These are phyloP conservation scores for Entelexis sorbosivorans DNA, from an alignment of 1,139 yeast species.

Conservation along the genomic window DNA sequence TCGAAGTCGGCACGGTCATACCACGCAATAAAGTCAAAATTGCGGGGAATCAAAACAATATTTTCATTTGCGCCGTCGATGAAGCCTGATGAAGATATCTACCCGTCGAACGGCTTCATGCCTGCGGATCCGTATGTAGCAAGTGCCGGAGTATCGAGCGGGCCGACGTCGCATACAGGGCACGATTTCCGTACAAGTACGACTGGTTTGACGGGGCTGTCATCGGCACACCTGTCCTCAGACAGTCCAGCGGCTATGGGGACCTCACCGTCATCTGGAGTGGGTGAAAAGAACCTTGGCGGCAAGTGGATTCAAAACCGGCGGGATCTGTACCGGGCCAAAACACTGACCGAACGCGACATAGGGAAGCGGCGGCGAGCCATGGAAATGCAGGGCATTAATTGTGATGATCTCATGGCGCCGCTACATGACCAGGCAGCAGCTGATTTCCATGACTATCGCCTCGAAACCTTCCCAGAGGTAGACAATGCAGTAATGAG, in stretches of 20 bases:
- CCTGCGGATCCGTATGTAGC: neutral
- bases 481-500: conserved; percentile 28
- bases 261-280: too few species aligned
- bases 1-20: conserved; percentile 2
- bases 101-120: conserved; percentile 15
- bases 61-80: conserved; percentile 12
- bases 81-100: conserved; percentile 13
- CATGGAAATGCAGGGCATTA: conserved; percentile 52
- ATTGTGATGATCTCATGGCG: conserved; percentile 53
- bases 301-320: conserved; percentile 28
- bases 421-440: conserved; percentile 21
- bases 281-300: neutral
- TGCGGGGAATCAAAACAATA: conserved; percentile 16
- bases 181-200: too few species aligned
- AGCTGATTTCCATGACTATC: conserved; percentile 22
- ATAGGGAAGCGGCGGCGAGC: conserved; percentile 58
- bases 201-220: neutral
- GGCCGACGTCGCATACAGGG: too few species aligned
- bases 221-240: neutral
- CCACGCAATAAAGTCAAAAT: conserved; percentile 7
- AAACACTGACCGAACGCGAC: conserved; percentile 59
- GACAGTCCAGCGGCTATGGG: too few species aligned
- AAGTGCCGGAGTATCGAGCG: neutral
- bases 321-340: conserved; percentile 62
- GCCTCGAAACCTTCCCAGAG: conserved; percentile 25